phyloP scores from a whole-genome alignment of 2,329 filamentous ascomycete species.

The Ampelomyces quisqualis region DNA sequence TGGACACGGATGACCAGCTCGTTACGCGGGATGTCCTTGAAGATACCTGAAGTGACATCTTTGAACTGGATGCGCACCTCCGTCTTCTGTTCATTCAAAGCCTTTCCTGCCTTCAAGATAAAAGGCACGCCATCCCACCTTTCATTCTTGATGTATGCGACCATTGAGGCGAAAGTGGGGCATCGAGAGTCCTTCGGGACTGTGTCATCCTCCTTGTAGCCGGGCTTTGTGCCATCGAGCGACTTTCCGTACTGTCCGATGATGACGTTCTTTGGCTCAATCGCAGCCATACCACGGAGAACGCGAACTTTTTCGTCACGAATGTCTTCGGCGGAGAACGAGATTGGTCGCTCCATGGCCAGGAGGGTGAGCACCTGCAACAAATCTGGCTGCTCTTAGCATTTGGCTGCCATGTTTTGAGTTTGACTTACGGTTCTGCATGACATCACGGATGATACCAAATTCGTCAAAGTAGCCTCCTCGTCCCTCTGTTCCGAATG shows the following conservation, averaged over 20 bases:
- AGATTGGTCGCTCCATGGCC: constrained; percentile 97
- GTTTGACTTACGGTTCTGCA: constrained; percentile 78
- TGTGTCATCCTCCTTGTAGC: constrained; percentile 98
- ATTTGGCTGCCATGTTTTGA: neutral
- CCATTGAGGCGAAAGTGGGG: constrained; percentile 96
- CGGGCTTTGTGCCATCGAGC: constrained; percentile 91
- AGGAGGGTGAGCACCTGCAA: constrained; percentile 94
- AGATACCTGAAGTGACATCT: constrained; percentile 98
- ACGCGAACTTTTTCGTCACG: constrained; percentile 98
- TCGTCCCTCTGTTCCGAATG: constrained; percentile 95
- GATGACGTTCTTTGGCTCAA: constrained; percentile 99
- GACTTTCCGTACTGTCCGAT: constrained; percentile 98
- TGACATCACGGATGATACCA: constrained; percentile 98
- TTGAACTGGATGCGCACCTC: constrained; percentile 99
- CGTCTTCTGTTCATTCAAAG: constrained; percentile 98
- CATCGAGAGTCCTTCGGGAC: constrained; percentile 96
- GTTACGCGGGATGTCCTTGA: constrained; percentile 99
- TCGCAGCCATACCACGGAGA: constrained; percentile 85
- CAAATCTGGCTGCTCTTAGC: constrained; percentile 59
- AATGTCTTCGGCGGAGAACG: constrained; percentile 96
- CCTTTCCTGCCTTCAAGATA: constrained; percentile 99
- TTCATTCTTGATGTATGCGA: constrained; percentile 99
- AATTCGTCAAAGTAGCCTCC: constrained; percentile 99
- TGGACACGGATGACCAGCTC: constrained; percentile 99
- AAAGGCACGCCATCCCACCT: constrained; percentile 98